These are phyloP conservation scores for Paralagenidium karlingii DNA, from an alignment of 352 stramenopile genomes.

Conservation along the genomic window DNA sequence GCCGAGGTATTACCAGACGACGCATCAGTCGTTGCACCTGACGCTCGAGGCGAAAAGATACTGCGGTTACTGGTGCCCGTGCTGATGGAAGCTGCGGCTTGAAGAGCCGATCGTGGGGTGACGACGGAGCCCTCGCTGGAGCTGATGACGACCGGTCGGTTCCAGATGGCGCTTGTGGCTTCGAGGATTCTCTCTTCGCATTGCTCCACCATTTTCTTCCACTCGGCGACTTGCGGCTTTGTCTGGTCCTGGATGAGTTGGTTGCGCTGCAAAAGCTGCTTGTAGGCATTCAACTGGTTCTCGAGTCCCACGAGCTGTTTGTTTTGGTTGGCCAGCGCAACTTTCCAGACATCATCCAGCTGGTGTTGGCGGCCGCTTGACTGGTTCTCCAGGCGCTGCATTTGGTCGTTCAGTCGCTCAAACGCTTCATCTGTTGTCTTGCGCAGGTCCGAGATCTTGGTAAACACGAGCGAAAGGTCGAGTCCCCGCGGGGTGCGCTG, in stretches of 20 bases:
- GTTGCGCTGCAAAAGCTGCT: slow-evolving; percentile 54
- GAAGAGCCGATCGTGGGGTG: background rate
- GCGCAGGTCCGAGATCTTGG: slow-evolving; percentile 57
- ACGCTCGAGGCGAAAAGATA: too few relatives aligned
- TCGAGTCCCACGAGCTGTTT: slow-evolving; percentile 47
- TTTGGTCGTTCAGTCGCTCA: slow-evolving; percentile 28
- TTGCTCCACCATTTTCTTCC: slow-evolving; percentile 41
- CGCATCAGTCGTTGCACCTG: too few relatives aligned
- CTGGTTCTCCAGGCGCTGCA: slow-evolving; percentile 22
- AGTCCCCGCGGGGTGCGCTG: slow-evolving; percentile 18
- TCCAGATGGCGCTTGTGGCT: too few relatives aligned
- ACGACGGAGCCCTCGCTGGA: slow-evolving; percentile 27
- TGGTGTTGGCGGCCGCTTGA: too few relatives aligned
- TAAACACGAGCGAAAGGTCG: slow-evolving; percentile 71
- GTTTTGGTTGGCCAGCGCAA: slow-evolving; percentile 32
- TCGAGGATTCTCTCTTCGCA: slow-evolving; percentile 55
- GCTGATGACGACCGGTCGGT: too few relatives aligned
- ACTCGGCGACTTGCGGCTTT: slow-evolving; percentile 54
- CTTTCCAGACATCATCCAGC: too few relatives aligned
- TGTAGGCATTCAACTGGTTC: slow-evolving; percentile 36
- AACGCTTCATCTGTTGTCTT: slow-evolving; percentile 44
- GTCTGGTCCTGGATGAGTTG: slow-evolving; percentile 50
- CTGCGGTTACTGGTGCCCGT: too few relatives aligned
- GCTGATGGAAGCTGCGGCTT: background rate
- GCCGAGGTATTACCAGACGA: too few relatives aligned